Evolutionary conservation across 2,329 filamentous ascomycete species (phyloP), one percentile per base, ranked within the genome.

Genomic region (Chaetothyriales sp.): DNA sequence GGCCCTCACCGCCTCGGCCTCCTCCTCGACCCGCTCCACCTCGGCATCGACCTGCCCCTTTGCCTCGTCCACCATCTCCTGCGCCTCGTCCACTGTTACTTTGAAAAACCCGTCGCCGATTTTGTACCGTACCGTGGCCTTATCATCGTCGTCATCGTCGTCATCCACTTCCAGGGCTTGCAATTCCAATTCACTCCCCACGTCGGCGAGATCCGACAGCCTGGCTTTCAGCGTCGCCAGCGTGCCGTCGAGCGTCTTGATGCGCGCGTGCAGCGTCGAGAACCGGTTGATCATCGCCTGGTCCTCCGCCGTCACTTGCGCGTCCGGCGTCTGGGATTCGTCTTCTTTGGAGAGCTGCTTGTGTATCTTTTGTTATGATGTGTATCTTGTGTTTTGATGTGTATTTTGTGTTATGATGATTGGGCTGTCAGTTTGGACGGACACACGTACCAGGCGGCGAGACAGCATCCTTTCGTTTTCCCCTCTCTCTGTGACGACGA

Each of bases 261-360:
- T 86, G 49, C 86, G 84, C 66, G 94, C 88, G 68, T 98, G 92
- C 57, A 98, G 75, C 45, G 89, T 83, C 69, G 89, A 95, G 76
- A 98, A 98, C 59, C 82, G 84, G 72, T 98, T 98, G 80, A 98
- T 98, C 72, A 92, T 94, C 73, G 97, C 89, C 70, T 98, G 92
- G 67, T 98, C 92, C 68, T 97, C 89, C 64, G 89, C 85, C 55
- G 92, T 86, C 54, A 98, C 92, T 69, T 95, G 86, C 62, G 89
- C 84, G 66, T 98, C 92, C 56, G 80, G 78, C 49, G 82, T 75
- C 54, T 82, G 67, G 53, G 74, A 83, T 70, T 98, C 92, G 63
- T 97, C 90, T 67, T 95, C 90, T 66, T 88, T 94, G 46, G 87
- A 88, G 60, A 98, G 84, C 92, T 97, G n/a, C n/a, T n/a, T n/a